These are phyloP conservation scores for Tylopilus vinaceipallidus DNA, from an alignment of 768 basidiomycete species.

Conservation along the genomic window DNA sequence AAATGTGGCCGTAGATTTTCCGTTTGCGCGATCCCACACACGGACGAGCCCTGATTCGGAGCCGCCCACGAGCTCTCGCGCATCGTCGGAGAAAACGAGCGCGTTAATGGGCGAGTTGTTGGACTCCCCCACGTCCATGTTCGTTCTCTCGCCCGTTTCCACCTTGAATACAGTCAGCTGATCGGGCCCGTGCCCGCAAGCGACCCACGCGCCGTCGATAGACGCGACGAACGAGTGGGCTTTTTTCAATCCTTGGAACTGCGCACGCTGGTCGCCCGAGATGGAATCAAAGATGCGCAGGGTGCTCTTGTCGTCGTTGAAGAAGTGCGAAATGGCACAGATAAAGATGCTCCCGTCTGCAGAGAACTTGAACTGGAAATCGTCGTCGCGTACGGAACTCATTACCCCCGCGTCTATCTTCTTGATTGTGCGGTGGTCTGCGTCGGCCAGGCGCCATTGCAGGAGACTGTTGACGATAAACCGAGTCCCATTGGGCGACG, in stretches of 20 bases:
- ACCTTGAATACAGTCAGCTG: constrained; percentile 3
- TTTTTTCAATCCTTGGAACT: constrained; percentile 13
- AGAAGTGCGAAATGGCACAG: neutral
- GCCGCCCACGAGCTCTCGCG: constrained; percentile 17
- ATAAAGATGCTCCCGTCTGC: constrained; percentile 10
- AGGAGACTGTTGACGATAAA: neutral
- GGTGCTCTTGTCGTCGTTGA: constrained; percentile 7
- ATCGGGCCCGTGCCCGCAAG: constrained; percentile 7
- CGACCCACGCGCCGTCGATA: constrained; percentile 3
- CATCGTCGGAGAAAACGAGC: constrained; percentile 19
- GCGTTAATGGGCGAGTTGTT: neutral
- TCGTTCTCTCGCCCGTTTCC: neutral
- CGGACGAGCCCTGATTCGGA: constrained; percentile 12
- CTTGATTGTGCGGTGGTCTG: neutral
- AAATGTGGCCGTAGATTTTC: constrained; percentile 11
- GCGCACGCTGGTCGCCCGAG: constrained; percentile 5
- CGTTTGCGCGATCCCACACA: constrained; percentile 20
- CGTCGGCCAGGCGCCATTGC: constrained; percentile 8
- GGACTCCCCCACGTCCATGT: neutral
- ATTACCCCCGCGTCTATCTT: constrained; percentile 8
- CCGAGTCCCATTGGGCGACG: constrained; percentile 10
- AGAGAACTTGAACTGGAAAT: constrained; percentile 10
- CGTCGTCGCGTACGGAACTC: neutral
- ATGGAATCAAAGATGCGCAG: constrained; percentile 10
- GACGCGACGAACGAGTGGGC: constrained; percentile 3